These are phyloP conservation scores for Suillus placidus DNA, from an alignment of 768 basidiomycete species.

Conservation along the genomic window DNA sequence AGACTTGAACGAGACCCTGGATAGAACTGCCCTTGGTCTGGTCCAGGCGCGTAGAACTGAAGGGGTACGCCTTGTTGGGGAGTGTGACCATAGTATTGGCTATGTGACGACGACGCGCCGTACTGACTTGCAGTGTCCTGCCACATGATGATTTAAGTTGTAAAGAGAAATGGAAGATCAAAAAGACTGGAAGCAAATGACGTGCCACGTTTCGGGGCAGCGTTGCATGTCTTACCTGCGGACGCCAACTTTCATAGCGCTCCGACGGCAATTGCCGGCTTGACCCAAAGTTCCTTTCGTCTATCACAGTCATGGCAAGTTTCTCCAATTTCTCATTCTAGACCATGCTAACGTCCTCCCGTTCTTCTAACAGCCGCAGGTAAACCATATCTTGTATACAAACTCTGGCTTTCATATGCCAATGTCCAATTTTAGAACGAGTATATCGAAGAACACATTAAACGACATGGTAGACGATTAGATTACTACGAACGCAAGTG, in stretches of 20 bases:
- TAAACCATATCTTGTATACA: slow-evolving; percentile 29
- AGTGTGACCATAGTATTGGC: slow-evolving; percentile 51
- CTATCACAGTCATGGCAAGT: slow-evolving; percentile 30
- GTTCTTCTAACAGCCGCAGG: slow-evolving; percentile 60
- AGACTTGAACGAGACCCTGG: slow-evolving; percentile 74
- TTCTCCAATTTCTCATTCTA: not conserved
- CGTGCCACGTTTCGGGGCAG: slow-evolving; percentile 8
- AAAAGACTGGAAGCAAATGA: not conserved
- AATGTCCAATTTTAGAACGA: slow-evolving; percentile 70
- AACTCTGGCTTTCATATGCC: slow-evolving; percentile 3
- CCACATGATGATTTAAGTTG: slow-evolving; percentile 57
- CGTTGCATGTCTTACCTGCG: slow-evolving; percentile 8
- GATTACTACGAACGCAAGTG: slow-evolving; percentile 96
- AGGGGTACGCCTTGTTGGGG: slow-evolving; percentile 61
- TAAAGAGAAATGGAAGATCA: not conserved
- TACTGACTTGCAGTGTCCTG: slow-evolving; percentile 68
- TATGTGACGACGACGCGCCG: slow-evolving; percentile 55
- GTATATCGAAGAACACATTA: slow-evolving; percentile 99
- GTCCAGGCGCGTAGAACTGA: slow-evolving; percentile 75
- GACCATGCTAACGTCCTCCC: slow-evolving; percentile 17
- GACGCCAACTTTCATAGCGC: not conserved
- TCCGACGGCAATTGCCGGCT: slow-evolving; percentile 32
- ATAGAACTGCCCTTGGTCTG: slow-evolving; percentile 63
- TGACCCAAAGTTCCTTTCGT: slow-evolving; percentile 6
- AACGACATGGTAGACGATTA: slow-evolving; percentile 92